Percentiles rank a stretch among this genome's conserved stretches.
These are phyloP conservation scores for Pseudogymnoascus sp. DNA, from an alignment of 2,329 filamentous ascomycete genomes.

Conservation along the genomic window DNA sequence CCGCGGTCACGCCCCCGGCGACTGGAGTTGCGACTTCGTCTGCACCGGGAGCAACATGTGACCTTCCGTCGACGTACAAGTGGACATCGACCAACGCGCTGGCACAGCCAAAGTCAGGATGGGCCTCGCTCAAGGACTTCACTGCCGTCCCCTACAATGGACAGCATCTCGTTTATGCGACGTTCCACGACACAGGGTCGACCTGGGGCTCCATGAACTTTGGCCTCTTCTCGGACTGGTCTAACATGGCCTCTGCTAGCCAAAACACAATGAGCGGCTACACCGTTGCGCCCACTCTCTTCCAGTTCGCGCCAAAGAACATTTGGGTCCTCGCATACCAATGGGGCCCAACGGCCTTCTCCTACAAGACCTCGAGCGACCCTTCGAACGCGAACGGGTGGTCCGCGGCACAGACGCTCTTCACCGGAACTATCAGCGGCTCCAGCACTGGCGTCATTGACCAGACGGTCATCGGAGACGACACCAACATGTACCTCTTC, in stretches of 20 bases:
- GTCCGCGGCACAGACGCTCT: constrained; percentile 46
- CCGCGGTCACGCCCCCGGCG: neutral
- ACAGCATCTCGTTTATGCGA: constrained; percentile 53
- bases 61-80: constrained; percentile 45
- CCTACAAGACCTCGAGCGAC: constrained; percentile 50
- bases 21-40: neutral
- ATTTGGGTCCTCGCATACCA: constrained; percentile 57
- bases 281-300: constrained; percentile 53
- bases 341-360: constrained; percentile 52
- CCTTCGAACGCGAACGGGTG: constrained; percentile 51
- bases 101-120: constrained; percentile 44
- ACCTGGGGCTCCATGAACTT: constrained; percentile 53
- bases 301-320: constrained; percentile 53
- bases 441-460: constrained; percentile 51
- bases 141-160: constrained; percentile 46
- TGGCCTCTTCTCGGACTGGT: constrained; percentile 44
- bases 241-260: constrained; percentile 39
- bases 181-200: constrained; percentile 35
- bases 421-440: constrained; percentile 43
- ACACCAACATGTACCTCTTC: constrained; percentile 56
- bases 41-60: constrained; percentile 30
- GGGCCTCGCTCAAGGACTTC: constrained; percentile 56
- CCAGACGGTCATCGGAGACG: constrained; percentile 55
- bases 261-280: constrained; percentile 43
- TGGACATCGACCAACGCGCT: constrained; percentile 47